Evolutionary conservation across 257 asterid genomes (phyloP), one percentile per base, ranked within the genome.

Genomic region (Coffea eugenioides): DNA sequence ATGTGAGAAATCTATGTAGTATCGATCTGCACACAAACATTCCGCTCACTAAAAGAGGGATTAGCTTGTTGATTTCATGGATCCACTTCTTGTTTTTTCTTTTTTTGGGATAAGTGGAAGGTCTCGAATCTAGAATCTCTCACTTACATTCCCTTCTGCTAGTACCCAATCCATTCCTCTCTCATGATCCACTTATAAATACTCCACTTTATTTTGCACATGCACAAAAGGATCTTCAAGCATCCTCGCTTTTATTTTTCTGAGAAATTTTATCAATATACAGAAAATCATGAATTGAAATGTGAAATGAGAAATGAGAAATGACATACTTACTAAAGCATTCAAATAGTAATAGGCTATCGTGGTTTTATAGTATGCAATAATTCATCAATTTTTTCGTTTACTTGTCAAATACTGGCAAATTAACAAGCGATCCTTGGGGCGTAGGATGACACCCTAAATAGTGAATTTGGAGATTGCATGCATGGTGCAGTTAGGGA

Each of bases 321-420:
- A 46, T 67, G 23, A 0, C 48, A 15, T 49, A 36, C 31, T 18
- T 34, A 48, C 62, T 36, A 61, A 31, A 3, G 39, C 0, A 8
- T 27, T 5, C n/a, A 56, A 4, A 36, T 34, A 27, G 16, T 20
- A 18, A 46, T 16, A 23, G 5, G 5, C 15, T 74, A 41, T 23
- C 25, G 23, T 3, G 14, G 45, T 39, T 57, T 18, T 36, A 75
- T 36, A 16, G 16, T 21, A 75, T 21, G 56, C 78, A 57, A 75
- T 75, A 75, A 75, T 75, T 75, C 78, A 56, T 20, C 69, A 10
- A 21, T n/a, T 56, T 74, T 41, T 34, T 20, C 36, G 34, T 73
- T 34, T 18, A 1, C 41, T 36, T 3, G 48, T 27, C 77, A 73
- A 41, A 51, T 51, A 51, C 6, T 54, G 2, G 1, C 49, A 5